Evolutionary conservation across 2,329 filamentous ascomycete species (phyloP).

Genomic region (Aspergillus carbonarius): DNA sequence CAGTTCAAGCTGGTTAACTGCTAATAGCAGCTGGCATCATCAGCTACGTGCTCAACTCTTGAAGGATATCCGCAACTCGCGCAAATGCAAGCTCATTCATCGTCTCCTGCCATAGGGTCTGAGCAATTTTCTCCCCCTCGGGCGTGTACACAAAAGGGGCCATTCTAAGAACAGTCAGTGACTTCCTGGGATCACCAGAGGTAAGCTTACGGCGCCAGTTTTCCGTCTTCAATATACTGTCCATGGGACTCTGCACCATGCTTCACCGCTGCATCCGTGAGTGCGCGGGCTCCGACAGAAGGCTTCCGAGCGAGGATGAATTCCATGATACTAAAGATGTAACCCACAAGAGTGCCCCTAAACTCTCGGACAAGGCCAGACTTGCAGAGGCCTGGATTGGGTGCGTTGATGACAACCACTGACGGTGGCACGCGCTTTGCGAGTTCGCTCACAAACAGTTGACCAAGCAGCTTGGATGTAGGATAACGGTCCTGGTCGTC

Average conservation of each 20-base stretch:
- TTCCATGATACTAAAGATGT: too few relatives aligned
- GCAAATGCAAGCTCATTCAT: not conserved
- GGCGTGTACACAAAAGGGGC: not conserved
- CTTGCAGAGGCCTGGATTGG: not conserved
- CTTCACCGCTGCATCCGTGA: slow-evolving; percentile 8
- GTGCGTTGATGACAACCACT: not conserved
- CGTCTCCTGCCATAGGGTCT: not conserved
- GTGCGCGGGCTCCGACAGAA: slow-evolving; percentile 7
- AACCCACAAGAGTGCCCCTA: too few relatives aligned
- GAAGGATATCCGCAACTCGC: not conserved
- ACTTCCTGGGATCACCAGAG: not conserved
- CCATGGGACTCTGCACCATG: slow-evolving; percentile 9
- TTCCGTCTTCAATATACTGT: slow-evolving; percentile 4
- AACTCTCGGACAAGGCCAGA: too few relatives aligned
- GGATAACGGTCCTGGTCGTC: slow-evolving; percentile 10
- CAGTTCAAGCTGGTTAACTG: too few relatives aligned
- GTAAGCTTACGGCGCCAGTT: slow-evolving; percentile 2
- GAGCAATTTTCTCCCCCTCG: not conserved
- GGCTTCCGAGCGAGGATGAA: not conserved
- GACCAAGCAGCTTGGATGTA: slow-evolving; percentile 16
- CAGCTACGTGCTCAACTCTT: too few relatives aligned
- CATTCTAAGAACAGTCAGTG: not conserved
- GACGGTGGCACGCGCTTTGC: slow-evolving; percentile 3
- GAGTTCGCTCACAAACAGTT: slow-evolving; percentile 13
- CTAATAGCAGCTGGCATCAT: too few relatives aligned